Conservation (phyloP, 345 rosid species). For the Citrus unshiu region DNA sequence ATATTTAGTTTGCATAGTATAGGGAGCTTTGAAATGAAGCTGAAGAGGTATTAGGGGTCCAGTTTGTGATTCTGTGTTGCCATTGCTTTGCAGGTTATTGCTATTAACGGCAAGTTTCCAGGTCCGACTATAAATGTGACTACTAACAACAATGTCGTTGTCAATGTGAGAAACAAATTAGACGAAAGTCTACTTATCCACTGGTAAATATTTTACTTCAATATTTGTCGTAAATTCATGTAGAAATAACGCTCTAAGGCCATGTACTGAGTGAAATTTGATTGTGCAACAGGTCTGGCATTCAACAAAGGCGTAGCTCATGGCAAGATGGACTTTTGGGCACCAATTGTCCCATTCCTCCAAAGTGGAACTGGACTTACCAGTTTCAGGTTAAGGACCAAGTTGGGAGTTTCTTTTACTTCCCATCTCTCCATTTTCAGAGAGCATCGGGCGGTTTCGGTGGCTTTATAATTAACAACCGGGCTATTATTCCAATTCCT, state of each 20-base stretch:
- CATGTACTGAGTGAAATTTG: constrained; percentile 1
- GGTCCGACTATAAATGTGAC: constrained; percentile 90
- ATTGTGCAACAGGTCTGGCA: constrained; percentile 59
- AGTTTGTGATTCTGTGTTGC: constrained; percentile 16
- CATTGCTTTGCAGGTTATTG: constrained; percentile 73
- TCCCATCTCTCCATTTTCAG: constrained; percentile 95
- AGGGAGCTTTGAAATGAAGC: background rate
- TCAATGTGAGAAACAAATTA: constrained; percentile 86
- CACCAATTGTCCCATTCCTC: constrained; percentile 95
- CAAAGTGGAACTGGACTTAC: constrained; percentile 99
- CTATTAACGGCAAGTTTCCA: constrained; percentile 85
- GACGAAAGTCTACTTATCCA: constrained; percentile 83
- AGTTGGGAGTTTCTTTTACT: constrained; percentile 96
- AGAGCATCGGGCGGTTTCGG: constrained; percentile 96
- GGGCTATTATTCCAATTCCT: constrained; percentile 75
- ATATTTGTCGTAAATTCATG: background rate
- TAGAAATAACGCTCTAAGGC: background rate
- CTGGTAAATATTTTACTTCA: constrained; percentile 45
- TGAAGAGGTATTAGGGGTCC: constrained; percentile 2
- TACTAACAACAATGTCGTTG: constrained; percentile 77
- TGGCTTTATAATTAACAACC: constrained; percentile 72
- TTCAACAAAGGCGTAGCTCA: constrained; percentile 92
- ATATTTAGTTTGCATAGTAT: constrained; percentile 7
- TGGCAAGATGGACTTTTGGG: constrained; percentile 99
- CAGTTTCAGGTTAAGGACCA: constrained; percentile 99